Evolutionary conservation across 129 eudicot genomes (phyloP), one percentile per base, ranked within the genome.

Genomic region (Smallanthus sonchifolius): DNA sequence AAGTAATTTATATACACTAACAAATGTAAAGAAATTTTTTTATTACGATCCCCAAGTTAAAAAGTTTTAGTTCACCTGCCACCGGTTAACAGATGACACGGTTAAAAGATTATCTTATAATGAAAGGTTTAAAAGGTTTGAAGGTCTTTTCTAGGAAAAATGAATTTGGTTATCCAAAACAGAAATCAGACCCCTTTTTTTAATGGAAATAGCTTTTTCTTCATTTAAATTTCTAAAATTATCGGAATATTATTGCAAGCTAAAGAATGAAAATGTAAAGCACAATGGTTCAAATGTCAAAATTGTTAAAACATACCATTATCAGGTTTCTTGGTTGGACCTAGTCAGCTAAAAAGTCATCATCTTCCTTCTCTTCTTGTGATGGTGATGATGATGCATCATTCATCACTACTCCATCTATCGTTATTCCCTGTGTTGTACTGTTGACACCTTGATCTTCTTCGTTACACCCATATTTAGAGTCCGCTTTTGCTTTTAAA

Each of bases 271-370:
- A 38, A 28, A 54, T 19, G 7, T 54, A 54, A 19, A 7, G 32
- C 60, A 19, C 32, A 48, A 48, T 48, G 55, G 6, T 14, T 48
- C 55, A 48, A 48, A 48, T 48, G 55, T 48, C 17, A 48, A 13
- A 48, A 5, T 48, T 15, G 17, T 48, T 48, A 64, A 14, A 49
- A 65, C 65, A 24, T 24, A 24, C 30, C 30, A 54, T 65, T 66
- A 54, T 54, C 32, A 43, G 38, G 80, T 40, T 66, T 10, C 59
- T 40, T 49, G 7, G 64, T 75, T 45, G 73, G 30, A 51, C 74
- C 81, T 84, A 89, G 75, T 86, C 88, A 52, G 87, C 84, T 68
- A 83, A 73, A 75, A 80, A 82, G 59, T 71, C 74, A 40, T 80
- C 89, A 52, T 73, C 80, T 30, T 85, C 86, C 69, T 70, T 73